A percentile compares a stretch with the other conserved stretches of the same genome.
Conservation (phyloP, 2,329 filamentous ascomycete species). For the Alternaria consortialis region DNA sequence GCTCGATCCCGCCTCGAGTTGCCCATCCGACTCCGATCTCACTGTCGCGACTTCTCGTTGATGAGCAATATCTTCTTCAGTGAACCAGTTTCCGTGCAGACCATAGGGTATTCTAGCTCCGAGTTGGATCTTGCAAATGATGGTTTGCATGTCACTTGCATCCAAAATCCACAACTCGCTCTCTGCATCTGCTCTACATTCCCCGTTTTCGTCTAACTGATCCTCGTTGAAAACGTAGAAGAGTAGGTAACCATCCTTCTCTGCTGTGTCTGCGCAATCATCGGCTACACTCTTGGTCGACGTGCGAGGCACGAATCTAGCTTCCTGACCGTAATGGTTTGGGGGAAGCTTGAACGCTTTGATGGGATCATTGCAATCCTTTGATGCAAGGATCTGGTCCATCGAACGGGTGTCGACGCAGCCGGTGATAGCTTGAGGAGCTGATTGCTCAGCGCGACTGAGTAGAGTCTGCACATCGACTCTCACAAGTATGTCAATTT, state of each 20-base stretch:
- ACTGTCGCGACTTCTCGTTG: slow-evolving; percentile 40
- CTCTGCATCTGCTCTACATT: slow-evolving; percentile 52
- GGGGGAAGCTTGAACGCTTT: slow-evolving; percentile 68
- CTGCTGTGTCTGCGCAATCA: slow-evolving; percentile 38
- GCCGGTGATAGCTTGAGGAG: slow-evolving; percentile 63
- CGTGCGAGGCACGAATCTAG: slow-evolving; percentile 66
- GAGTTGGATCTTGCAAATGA: slow-evolving; percentile 67
- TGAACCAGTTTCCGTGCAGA: slow-evolving; percentile 59
- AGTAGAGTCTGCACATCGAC: slow-evolving; percentile 66
- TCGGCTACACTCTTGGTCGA: slow-evolving; percentile 14
- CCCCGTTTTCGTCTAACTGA: slow-evolving; percentile 64
- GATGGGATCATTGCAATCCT: slow-evolving; percentile 62
- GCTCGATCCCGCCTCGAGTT: slow-evolving; percentile 13
- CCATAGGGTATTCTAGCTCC: slow-evolving; percentile 76
- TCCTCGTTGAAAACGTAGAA: slow-evolving; percentile 76
- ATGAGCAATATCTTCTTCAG: slow-evolving; percentile 42
- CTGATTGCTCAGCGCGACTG: slow-evolving; percentile 57
- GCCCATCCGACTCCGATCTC: slow-evolving; percentile 26
- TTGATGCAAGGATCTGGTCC: slow-evolving; percentile 59
- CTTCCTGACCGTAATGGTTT: slow-evolving; percentile 72
- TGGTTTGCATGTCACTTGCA: slow-evolving; percentile 67
- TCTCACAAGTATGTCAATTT: slow-evolving; percentile 72
- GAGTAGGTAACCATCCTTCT: slow-evolving; percentile 74
- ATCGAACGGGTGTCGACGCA: slow-evolving; percentile 69
- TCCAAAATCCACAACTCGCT: slow-evolving; percentile 76